Evolutionary conservation across 2,329 filamentous ascomycete genomes (phyloP).

Genomic region (Raffaelea ambrosiae): DNA sequence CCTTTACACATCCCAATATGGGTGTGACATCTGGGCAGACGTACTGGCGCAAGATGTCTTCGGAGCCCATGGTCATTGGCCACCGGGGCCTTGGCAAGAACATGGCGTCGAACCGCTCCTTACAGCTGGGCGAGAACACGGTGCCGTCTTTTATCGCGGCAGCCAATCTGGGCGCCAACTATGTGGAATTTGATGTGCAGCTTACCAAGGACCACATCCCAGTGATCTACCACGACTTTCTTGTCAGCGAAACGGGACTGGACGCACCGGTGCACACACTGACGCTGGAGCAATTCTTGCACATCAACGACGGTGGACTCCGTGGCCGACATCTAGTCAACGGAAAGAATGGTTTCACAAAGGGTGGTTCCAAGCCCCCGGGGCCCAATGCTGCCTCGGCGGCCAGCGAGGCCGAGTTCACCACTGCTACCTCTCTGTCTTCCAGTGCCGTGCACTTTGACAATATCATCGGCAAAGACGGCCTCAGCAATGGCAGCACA

Average conservation of each 20-base stretch:
- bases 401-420: no score
- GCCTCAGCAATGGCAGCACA: slow-evolving; percentile 10
- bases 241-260: slow-evolving; percentile 95
- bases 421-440: no score
- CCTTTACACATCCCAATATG: slow-evolving; percentile 91
- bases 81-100: slow-evolving; percentile 84
- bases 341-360: no score
- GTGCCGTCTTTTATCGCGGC: slow-evolving; percentile 93
- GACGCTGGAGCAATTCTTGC: slow-evolving; percentile 90
- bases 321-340: no score
- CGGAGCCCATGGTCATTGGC: slow-evolving; percentile 67
- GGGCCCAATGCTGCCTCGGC: no score
- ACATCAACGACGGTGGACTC: slow-evolving; percentile 51
- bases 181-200: slow-evolving; percentile 80
- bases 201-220: slow-evolving; percentile 98
- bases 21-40: slow-evolving; percentile 82
- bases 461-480: not conserved
- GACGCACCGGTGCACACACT: slow-evolving; percentile 94
- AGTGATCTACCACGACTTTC: slow-evolving; percentile 96
- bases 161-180: slow-evolving; percentile 77
- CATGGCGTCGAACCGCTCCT: slow-evolving; percentile 67
- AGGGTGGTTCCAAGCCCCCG: no score
- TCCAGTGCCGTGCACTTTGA: no score
- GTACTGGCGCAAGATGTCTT: slow-evolving; percentile 89
- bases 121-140: slow-evolving; percentile 95